Evolutionary conservation across 768 basidiomycete genomes (phyloP).

Genomic region (Trametes sanguinea): DNA sequence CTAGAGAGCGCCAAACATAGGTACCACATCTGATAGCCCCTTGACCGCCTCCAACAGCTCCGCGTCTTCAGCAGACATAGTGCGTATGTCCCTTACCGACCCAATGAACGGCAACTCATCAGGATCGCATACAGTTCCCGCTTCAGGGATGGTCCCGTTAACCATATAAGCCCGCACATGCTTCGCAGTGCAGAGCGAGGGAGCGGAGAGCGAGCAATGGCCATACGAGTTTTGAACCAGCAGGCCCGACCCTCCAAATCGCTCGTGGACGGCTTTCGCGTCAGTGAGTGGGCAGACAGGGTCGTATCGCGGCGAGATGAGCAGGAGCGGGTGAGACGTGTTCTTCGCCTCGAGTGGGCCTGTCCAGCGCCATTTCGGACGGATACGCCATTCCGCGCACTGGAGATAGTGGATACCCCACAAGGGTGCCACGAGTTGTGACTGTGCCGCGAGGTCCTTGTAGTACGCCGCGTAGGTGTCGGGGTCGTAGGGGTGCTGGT

Average conservation of each 20-base stretch:
- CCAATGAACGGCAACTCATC: constrained; percentile 26
- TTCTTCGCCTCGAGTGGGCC: constrained; percentile 21
- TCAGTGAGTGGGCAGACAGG: constrained; percentile 26
- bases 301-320: constrained; percentile 25
- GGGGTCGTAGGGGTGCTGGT: constrained; percentile 11
- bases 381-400: constrained; percentile 24
- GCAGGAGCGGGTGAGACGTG: constrained; percentile 24
- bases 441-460: neutral
- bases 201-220: constrained; percentile 24
- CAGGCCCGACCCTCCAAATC: constrained; percentile 22
- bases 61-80: constrained; percentile 17
- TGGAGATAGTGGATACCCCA: constrained; percentile 21
- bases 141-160: constrained; percentile 23
- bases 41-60: constrained; percentile 21
- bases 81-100: neutral
- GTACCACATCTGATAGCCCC: constrained; percentile 12
- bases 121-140: constrained; percentile 25
- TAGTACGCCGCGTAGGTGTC: constrained; percentile 9
- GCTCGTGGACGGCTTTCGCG: constrained; percentile 20
- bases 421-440: constrained; percentile 15
- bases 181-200: constrained; percentile 27
- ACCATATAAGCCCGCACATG: constrained; percentile 23
- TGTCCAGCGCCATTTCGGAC: constrained; percentile 23
- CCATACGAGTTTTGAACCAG: constrained; percentile 26
- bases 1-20: constrained; percentile 2